A percentile compares a stretch with the other conserved stretches of the same genome.
phyloP scores from a whole-genome alignment of 257 asterid species.

The Ilex asprella region DNA sequence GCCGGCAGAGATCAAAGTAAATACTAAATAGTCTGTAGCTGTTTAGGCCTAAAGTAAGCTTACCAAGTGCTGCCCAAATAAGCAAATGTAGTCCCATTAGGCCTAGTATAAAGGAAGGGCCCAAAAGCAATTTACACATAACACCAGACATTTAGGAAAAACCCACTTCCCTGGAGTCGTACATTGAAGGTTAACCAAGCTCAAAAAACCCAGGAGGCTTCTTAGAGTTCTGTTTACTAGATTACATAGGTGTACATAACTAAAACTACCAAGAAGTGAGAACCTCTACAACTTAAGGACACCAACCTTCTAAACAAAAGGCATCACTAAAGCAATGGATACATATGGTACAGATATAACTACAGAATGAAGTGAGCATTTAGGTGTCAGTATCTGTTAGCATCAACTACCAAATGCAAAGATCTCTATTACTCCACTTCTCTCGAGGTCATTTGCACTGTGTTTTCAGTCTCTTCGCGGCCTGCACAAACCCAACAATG shows the following conservation, averaged over 20 bases:
- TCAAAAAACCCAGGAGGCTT: constrained; percentile 9
- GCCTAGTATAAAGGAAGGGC: no score
- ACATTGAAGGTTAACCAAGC: constrained; percentile 17
- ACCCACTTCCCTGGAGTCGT: constrained; percentile 6
- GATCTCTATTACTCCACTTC: neutral
- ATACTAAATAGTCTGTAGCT: no score
- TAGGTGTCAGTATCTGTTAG: neutral
- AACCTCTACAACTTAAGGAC: constrained; percentile 4
- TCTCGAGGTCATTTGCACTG: constrained; percentile 30
- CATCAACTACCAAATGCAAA: neutral
- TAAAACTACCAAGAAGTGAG: constrained; percentile 14
- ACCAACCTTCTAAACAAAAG: constrained; percentile 7
- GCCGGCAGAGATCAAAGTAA: no score
- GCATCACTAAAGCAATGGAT: constrained; percentile 5
- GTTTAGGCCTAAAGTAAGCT: no score
- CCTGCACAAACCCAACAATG: constrained; percentile 65
- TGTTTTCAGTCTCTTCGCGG: constrained; percentile 81
- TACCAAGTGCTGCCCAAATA: no score
- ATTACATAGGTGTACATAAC: constrained; percentile 30
- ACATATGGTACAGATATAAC: constrained; percentile 16
- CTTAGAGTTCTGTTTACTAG: constrained; percentile 20
- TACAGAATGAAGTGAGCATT: neutral
- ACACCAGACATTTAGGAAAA: constrained; percentile 26
- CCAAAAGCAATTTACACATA: neutral
- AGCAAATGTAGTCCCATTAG: no score